Evolutionary conservation across 2,329 filamentous ascomycete species (phyloP).

Genomic region (Clathrospora elynae): DNA sequence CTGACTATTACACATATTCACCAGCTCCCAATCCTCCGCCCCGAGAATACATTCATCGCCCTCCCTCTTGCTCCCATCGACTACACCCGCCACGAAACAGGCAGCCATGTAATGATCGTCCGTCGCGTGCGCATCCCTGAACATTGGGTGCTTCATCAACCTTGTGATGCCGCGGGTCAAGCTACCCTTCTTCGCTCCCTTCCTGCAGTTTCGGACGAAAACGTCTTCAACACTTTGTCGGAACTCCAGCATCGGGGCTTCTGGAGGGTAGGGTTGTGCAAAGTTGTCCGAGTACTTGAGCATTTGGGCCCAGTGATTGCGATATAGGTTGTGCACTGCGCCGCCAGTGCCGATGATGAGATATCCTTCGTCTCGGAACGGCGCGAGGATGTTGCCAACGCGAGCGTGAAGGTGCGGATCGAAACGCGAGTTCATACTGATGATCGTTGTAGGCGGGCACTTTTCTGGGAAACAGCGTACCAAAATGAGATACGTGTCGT

Average conservation of each 20-base stretch:
- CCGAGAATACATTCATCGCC: constrained; percentile 34
- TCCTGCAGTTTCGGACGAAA: constrained; percentile 54
- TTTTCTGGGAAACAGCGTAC: constrained; percentile 70
- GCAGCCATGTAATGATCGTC: constrained; percentile 73
- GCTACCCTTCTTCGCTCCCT: constrained; percentile 54
- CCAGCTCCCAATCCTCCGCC: constrained; percentile 42
- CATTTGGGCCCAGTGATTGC: constrained; percentile 70
- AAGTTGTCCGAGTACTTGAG: constrained; percentile 67
- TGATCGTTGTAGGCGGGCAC: constrained; percentile 69
- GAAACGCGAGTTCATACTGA: constrained; percentile 61
- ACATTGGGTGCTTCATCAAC: constrained; percentile 71
- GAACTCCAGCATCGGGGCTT: constrained; percentile 67
- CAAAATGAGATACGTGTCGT: constrained; percentile 71
- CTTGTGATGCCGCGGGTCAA: constrained; percentile 62
- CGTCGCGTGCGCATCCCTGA: constrained; percentile 69
- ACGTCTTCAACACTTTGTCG: constrained; percentile 68
- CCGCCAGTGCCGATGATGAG: constrained; percentile 66
- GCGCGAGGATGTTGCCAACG: constrained; percentile 62
- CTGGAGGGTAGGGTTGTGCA: constrained; percentile 63
- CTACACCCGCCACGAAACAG: constrained; percentile 64
- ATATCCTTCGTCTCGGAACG: constrained; percentile 60
- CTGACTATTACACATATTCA: constrained; percentile 45
- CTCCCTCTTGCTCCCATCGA: constrained; percentile 28
- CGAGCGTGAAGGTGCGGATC: constrained; percentile 63
- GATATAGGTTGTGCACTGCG: constrained; percentile 72